Base-by-base conservation (phyloP, 352 stramenopile species). In the Pythium apleroticum region DNA sequence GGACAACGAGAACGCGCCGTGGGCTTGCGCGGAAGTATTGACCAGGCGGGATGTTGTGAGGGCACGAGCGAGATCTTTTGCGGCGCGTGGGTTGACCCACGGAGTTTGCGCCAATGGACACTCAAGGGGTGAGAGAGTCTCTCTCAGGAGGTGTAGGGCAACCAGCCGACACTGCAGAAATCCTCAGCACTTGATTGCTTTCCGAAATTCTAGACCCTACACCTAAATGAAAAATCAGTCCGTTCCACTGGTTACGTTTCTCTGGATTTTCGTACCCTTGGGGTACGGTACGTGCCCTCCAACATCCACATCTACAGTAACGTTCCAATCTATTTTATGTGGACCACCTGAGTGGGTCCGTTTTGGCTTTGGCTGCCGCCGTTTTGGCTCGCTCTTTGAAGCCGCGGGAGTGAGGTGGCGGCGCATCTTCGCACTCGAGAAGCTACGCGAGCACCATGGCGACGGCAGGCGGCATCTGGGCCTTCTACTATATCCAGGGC, bases 401-500 rank as follows among this genome's bases (percentile, higher is more conserved):
- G 46, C 46, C 22, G 22, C 8, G 24, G 46, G 14, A 35, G 24
- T 53, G 24, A 53, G 46, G 46, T 53, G 46, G 46, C 46, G 11
- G 14, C 45, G 24, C 39, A 48, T 35, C 28, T 20, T 63, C 48
- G 22, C 22, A 37, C n/a, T n/a, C n/a, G n/a, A n/a, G n/a, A n/a
- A 17, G 6, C 20, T 24, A 27, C 45, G 22, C 50, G 28, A 37
- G n/a, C 17, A 64, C 41, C 22, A 62, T 63, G 64, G 71, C 72
- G 69, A 49, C 71, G 48, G 54, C 62, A 50, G 55, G 52, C 20
- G 77, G 73, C 27, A 60, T 90, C 43, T 95, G 86, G 86, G 84
- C 80, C 52, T 95, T 95, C 73, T 95, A 95, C 80, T 92, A 92
- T 68, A 82, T 95, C 68, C 86, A 95, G 72, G 86, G 84, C 17